Percentiles rank a stretch among this genome's conserved stretches.
phyloP scores from a whole-genome alignment of 2,329 filamentous ascomycete genomes.

The Venturia asperata region DNA sequence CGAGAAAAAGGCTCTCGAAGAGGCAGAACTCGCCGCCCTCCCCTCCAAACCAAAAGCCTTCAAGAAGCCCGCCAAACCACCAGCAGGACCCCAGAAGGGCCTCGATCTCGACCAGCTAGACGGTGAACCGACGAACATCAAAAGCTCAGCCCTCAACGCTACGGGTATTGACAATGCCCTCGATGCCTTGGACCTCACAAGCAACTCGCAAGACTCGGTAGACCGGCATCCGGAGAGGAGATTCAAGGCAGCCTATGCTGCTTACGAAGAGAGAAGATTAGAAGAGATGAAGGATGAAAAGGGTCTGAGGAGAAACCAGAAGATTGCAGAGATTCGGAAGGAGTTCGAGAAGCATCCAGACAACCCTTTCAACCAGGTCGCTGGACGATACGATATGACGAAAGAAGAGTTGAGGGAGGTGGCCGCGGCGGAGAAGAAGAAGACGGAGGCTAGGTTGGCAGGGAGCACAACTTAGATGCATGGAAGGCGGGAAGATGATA shows the following conservation, averaged over 20 bases:
- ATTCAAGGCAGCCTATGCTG: conserved; percentile 77
- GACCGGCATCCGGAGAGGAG: conserved; percentile 84
- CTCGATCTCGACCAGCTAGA: conserved; percentile 73
- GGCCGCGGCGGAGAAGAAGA: conserved; percentile 58
- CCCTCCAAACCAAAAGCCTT: conserved; percentile 56
- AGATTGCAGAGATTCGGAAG: conserved; percentile 74
- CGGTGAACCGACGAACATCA: conserved; percentile 42
- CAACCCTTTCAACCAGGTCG: conserved; percentile 89
- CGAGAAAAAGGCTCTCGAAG: conserved; percentile 74
- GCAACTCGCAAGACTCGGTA: conserved; percentile 58
- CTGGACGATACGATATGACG: conserved; percentile 66
- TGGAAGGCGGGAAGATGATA: neutral
- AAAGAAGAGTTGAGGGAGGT: conserved; percentile 68
- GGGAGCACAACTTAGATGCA: neutral
- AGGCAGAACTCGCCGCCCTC: conserved; percentile 70
- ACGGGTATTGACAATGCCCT: conserved; percentile 89
- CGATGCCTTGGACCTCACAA: conserved; percentile 69
- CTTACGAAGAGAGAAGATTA: conserved; percentile 73
- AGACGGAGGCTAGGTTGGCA: conserved; percentile 55
- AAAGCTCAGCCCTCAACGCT: conserved; percentile 58
- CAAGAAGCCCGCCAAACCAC: conserved; percentile 34
- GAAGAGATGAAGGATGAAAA: conserved; percentile 81
- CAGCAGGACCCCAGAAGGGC: conserved; percentile 41
- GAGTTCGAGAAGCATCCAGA: conserved; percentile 94
- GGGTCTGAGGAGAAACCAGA: conserved; percentile 74